These are phyloP conservation scores for Soucietia sequanensis DNA, from an alignment of 805 yeast species.

Conservation along the genomic window DNA sequence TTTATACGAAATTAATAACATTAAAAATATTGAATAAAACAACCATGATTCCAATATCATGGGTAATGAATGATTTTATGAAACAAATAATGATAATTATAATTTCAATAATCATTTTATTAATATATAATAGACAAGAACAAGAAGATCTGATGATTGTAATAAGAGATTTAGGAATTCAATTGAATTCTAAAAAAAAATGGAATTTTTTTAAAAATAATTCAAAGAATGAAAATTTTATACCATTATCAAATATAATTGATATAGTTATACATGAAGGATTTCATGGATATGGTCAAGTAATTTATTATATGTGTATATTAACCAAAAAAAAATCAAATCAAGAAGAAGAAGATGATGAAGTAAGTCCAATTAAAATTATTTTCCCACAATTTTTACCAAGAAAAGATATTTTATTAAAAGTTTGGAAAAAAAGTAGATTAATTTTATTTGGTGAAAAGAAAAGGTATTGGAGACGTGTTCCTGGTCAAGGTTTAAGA, in stretches of 20 bases:
- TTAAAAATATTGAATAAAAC: no score
- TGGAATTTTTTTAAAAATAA: slow-evolving; percentile 16
- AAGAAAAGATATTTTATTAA: slow-evolving; percentile 35
- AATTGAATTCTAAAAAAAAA: slow-evolving; percentile 31
- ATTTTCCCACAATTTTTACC: slow-evolving; percentile 45
- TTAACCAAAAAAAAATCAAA: slow-evolving; percentile 35
- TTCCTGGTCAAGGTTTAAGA: slow-evolving; percentile 37
- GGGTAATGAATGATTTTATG: no score
- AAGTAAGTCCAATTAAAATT: slow-evolving; percentile 22
- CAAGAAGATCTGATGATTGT: slow-evolving; percentile 44
- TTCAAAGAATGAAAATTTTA: slow-evolving; percentile 37
- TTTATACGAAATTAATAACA: no score
- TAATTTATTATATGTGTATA: slow-evolving; percentile 61
- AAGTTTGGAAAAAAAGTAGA: slow-evolving; percentile 40
- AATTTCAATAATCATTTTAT: slow-evolving; percentile 6
- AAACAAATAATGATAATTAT: neutral
- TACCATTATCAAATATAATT: slow-evolving; percentile 54
- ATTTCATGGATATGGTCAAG: slow-evolving; percentile 62
- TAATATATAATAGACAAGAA: slow-evolving; percentile 27
- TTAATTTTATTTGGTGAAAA: slow-evolving; percentile 32
- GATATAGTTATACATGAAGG: slow-evolving; percentile 78
- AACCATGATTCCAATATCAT: no score
- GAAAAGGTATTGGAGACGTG: slow-evolving; percentile 30
- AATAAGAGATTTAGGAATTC: slow-evolving; percentile 48
- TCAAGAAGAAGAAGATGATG: slow-evolving; percentile 5